phyloP scores from a whole-genome alignment of 1,284 basidiomycete genomes.

The Erythrobasidium hasegawianum region DNA sequence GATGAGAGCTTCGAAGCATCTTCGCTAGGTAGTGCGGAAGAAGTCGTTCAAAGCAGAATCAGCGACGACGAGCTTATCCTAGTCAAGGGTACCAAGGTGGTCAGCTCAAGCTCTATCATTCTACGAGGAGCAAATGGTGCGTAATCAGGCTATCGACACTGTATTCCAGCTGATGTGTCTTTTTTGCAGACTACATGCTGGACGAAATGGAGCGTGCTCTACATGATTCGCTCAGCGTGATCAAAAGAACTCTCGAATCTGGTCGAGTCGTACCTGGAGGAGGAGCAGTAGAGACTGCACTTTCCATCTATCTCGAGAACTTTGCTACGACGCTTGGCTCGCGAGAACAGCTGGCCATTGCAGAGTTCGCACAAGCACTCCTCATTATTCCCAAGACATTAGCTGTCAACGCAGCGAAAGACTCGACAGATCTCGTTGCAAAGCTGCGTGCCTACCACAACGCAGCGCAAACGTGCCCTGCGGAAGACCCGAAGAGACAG shows the following conservation, averaged over 20 bases:
- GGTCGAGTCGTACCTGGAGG: constrained; percentile 95
- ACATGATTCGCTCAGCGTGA: constrained; percentile 90
- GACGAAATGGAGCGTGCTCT: constrained; percentile 99
- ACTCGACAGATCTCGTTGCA: constrained; percentile 94
- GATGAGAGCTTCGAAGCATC: constrained; percentile 95
- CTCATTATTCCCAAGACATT: constrained; percentile 95
- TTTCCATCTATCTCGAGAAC: constrained; percentile 97
- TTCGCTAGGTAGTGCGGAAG: constrained; percentile 85
- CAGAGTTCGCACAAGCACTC: constrained; percentile 91
- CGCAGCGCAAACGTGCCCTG: constrained; percentile 80
- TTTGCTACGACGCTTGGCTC: constrained; percentile 97
- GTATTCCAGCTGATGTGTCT: constrained; percentile 3
- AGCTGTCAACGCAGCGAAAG: constrained; percentile 96
- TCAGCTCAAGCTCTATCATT: constrained; percentile 88
- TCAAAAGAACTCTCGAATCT: constrained; percentile 96
- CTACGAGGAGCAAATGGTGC: constrained; percentile 81
- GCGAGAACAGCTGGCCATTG: constrained; percentile 95
- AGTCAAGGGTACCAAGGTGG: constrained; percentile 95
- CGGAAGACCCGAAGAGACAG: constrained; percentile 90
- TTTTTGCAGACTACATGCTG: constrained; percentile 77
- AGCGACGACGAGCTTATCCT: constrained; percentile 98
- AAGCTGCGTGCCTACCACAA: constrained; percentile 97
- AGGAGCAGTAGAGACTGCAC: constrained; percentile 92
- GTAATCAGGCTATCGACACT: constrained; percentile 8
- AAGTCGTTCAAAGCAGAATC: constrained; percentile 94